Percentiles rank a stretch among this genome's conserved stretches.
These are phyloP conservation scores for Cytospora piceae DNA, from an alignment of 2,329 filamentous ascomycete species.

Conservation along the genomic window DNA sequence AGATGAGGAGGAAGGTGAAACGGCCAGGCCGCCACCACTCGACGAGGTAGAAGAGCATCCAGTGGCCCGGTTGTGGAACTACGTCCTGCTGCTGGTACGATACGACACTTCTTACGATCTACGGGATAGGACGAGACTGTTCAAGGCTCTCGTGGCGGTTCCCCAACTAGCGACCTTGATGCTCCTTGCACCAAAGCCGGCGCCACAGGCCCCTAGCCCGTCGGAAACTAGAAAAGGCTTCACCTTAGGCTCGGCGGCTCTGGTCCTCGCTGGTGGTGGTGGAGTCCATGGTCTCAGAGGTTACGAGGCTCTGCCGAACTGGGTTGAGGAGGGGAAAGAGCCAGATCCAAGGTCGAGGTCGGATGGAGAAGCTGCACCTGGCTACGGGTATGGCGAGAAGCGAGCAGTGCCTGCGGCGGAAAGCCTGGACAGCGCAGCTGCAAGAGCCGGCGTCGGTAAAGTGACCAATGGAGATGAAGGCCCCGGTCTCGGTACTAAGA, in stretches of 20 bases:
- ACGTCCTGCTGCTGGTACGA: constrained; percentile 80
- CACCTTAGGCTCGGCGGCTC: constrained; percentile 79
- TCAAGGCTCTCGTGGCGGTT: constrained; percentile 79
- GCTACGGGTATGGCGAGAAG: constrained; percentile 45
- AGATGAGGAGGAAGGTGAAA: constrained; percentile 43
- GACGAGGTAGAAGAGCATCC: constrained; percentile 62
- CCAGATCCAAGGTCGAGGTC: constrained; percentile 72
- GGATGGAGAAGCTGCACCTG: constrained; percentile 53
- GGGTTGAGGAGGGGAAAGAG: constrained; percentile 80
- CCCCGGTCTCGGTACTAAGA: constrained; percentile 65
- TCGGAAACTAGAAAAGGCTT: constrained; percentile 81
- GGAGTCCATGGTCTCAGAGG: constrained; percentile 75
- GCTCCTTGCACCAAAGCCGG: constrained; percentile 90
- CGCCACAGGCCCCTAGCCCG: constrained; percentile 86
- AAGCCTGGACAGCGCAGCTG: constrained; percentile 62
- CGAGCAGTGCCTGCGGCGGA: constrained; percentile 62
- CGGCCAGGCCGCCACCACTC: constrained; percentile 37
- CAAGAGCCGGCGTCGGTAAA: constrained; percentile 37
- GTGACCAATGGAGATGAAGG: constrained; percentile 55
- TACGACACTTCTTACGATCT: constrained; percentile 97
- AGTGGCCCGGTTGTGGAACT: constrained; percentile 79
- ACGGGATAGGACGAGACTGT: constrained; percentile 86
- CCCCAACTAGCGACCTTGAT: constrained; percentile 90
- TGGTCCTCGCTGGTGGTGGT: constrained; percentile 78
- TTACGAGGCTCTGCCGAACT: constrained; percentile 79